These are phyloP conservation scores for Neoboletus magnificus DNA, from an alignment of 768 basidiomycete genomes.

Conservation along the genomic window DNA sequence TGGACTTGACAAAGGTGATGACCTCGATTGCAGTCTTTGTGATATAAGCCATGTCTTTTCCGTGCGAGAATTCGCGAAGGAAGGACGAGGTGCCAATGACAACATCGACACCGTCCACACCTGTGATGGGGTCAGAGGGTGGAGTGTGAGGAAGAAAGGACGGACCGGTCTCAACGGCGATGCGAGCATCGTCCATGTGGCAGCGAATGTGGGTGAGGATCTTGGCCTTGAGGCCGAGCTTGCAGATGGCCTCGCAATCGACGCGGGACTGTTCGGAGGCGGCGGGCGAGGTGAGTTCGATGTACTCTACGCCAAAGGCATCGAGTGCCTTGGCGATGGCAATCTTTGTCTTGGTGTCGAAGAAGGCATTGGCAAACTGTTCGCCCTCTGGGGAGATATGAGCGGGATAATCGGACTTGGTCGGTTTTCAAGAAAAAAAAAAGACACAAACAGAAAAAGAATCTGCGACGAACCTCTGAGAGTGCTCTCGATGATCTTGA, in stretches of 20 bases:
- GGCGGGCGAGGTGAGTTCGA: conserved; percentile 96
- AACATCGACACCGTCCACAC: conserved; percentile 98
- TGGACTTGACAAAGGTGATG: conserved; percentile 99
- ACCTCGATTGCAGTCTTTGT: conserved; percentile 99
- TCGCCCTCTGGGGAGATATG: conserved; percentile 72
- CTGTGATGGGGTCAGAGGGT: conserved; percentile 36
- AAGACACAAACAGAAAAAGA: background rate
- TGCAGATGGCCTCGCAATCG: conserved; percentile 99
- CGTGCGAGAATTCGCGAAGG: conserved; percentile 99
- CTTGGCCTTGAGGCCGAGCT: conserved; percentile 93
- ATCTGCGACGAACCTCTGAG: conserved; percentile 66
- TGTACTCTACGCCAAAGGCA: conserved; percentile 99
- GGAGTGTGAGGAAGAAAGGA: background rate
- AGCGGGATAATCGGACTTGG: conserved; percentile 12
- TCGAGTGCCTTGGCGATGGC: conserved; percentile 97
- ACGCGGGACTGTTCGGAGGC: conserved; percentile 92
- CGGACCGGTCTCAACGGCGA: conserved; percentile 95
- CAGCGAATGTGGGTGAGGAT: conserved; percentile 99
- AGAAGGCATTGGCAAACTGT: conserved; percentile 99
- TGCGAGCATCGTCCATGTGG: conserved; percentile 99
- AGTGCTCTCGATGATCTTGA: conserved; percentile 96
- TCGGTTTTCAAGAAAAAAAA: conserved; percentile 1
- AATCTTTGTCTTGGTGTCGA: conserved; percentile 99
- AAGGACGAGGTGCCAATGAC: conserved; percentile 99
- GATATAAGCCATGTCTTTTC: conserved; percentile 99